A percentile compares a stretch with the other conserved stretches of the same genome.
phyloP scores from a whole-genome alignment of 305 asterid genomes.

The Fraxinus platypoda region DNA sequence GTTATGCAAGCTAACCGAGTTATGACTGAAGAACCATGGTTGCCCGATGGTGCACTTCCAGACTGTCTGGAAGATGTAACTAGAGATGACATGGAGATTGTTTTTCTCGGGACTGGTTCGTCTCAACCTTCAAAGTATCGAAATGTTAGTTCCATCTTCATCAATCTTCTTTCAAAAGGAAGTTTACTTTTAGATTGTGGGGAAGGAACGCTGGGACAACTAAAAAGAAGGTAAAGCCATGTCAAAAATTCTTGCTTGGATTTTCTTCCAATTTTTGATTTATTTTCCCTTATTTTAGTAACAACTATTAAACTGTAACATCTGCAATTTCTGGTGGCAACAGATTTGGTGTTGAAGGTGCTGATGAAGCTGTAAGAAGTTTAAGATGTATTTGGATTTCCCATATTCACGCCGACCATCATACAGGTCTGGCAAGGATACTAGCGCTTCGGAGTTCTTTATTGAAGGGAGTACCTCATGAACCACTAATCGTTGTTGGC shows the following conservation, averaged over 20 bases:
- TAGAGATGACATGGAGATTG: constrained; percentile 84
- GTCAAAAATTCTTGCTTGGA: background rate
- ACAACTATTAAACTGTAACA: background rate
- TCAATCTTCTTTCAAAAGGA: constrained; percentile 80
- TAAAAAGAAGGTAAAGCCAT: constrained; percentile 65
- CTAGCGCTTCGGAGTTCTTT: constrained; percentile 70
- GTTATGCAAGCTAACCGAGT: constrained; percentile 11
- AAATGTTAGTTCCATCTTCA: constrained; percentile 80
- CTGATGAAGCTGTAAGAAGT: constrained; percentile 68
- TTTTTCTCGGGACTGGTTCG: constrained; percentile 96
- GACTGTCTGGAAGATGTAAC: constrained; percentile 68
- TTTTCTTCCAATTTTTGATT: background rate
- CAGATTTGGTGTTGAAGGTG: constrained; percentile 80
- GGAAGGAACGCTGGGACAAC: constrained; percentile 94
- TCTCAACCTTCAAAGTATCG: constrained; percentile 98
- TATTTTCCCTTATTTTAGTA: background rate
- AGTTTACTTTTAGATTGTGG: constrained; percentile 84
- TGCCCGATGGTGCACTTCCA: constrained; percentile 50
- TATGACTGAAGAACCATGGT: constrained; percentile 73
- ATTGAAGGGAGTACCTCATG: constrained; percentile 59
- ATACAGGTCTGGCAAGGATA: constrained; percentile 87
- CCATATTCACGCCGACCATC: constrained; percentile 96
- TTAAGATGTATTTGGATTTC: constrained; percentile 90
- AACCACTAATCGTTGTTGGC: constrained; percentile 74
- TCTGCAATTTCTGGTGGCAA: constrained; percentile 14